phyloP scores from a whole-genome alignment of 176 grass and related monocot species.

The Eleusine coracana region DNA sequence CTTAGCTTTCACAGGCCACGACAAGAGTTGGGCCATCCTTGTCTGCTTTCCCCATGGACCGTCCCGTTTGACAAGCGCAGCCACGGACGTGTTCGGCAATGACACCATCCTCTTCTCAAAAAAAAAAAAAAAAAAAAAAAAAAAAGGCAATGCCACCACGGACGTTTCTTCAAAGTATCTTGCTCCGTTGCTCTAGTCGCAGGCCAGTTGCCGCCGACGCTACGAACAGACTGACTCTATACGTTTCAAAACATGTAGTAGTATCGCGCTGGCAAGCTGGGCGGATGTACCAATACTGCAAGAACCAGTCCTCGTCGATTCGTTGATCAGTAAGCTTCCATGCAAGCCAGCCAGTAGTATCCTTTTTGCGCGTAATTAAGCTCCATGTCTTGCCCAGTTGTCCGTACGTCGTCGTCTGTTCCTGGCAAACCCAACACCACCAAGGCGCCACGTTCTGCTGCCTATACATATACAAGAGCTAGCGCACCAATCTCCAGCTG shows the following conservation, averaged over 20 bases:
- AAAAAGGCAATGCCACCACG: too few species aligned
- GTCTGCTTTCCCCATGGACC: too few species aligned
- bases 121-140: too few species aligned
- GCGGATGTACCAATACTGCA: neutral
- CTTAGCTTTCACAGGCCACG: too few species aligned
- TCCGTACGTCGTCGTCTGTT: neutral
- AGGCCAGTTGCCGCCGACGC: neutral
- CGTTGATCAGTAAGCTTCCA: neutral
- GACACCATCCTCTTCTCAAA: too few species aligned
- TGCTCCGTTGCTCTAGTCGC: neutral
- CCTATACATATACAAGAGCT: neutral
- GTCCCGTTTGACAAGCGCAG: too few species aligned
- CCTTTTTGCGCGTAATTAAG: neutral
- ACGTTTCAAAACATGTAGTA: too few species aligned
- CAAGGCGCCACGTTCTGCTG: neutral
- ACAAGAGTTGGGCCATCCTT: too few species aligned
- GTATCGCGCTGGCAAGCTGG: neutral
- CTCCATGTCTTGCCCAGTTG: constrained; percentile 2
- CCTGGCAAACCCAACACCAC: neutral
- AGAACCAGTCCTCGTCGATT: neutral
- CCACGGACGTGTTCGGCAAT: too few species aligned
- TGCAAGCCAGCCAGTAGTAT: too few species aligned
- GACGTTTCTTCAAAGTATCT: too few species aligned
- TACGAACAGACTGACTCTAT: neutral
- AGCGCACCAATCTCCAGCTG: neutral